These are phyloP conservation scores for Candida smagusa DNA, from an alignment of 1,139 yeast genomes.

Conservation along the genomic window DNA sequence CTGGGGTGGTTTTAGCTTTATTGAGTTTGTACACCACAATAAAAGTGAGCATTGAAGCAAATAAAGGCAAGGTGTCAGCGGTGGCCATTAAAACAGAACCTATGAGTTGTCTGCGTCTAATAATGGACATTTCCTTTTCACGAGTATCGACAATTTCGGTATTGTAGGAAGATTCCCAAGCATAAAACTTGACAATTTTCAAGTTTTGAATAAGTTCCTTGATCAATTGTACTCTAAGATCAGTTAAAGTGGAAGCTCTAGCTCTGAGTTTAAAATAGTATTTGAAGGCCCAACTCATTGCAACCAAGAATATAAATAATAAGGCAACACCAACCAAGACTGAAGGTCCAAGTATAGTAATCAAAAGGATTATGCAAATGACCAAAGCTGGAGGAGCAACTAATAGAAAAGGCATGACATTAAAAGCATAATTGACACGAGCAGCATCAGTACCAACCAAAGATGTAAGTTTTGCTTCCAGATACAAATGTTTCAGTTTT, in stretches of 20 bases:
- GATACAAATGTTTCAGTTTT: slow-evolving; percentile 25
- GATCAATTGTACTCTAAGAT: slow-evolving; percentile 55
- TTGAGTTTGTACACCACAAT: slow-evolving; percentile 58
- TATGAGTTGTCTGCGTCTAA: slow-evolving; percentile 48
- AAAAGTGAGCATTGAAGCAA: slow-evolving; percentile 73
- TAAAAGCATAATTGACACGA: slow-evolving; percentile 72
- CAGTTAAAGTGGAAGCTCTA: slow-evolving; percentile 49
- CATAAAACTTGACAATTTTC: slow-evolving; percentile 66
- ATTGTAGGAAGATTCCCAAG: slow-evolving; percentile 63
- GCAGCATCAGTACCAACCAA: slow-evolving; percentile 80
- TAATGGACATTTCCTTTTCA: slow-evolving; percentile 45
- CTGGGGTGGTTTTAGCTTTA: slow-evolving; percentile 52
- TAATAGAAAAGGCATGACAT: slow-evolving; percentile 64
- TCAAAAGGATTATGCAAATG: slow-evolving; percentile 59
- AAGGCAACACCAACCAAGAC: slow-evolving; percentile 62
- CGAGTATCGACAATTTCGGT: slow-evolving; percentile 46
- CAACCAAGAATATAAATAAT: slow-evolving; percentile 32
- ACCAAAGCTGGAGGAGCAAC: slow-evolving; percentile 61
- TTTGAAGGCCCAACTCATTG: slow-evolving; percentile 34
- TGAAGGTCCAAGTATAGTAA: slow-evolving; percentile 70
- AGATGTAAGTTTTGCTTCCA: slow-evolving; percentile 36
- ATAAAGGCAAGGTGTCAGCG: slow-evolving; percentile 57
- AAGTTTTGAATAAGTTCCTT: slow-evolving; percentile 64
- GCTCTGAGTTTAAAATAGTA: slow-evolving; percentile 41
- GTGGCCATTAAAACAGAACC: slow-evolving; percentile 60